Evolutionary conservation across 441 rosid species (phyloP).

Genomic region (Bocquillonia castaneifolia): DNA sequence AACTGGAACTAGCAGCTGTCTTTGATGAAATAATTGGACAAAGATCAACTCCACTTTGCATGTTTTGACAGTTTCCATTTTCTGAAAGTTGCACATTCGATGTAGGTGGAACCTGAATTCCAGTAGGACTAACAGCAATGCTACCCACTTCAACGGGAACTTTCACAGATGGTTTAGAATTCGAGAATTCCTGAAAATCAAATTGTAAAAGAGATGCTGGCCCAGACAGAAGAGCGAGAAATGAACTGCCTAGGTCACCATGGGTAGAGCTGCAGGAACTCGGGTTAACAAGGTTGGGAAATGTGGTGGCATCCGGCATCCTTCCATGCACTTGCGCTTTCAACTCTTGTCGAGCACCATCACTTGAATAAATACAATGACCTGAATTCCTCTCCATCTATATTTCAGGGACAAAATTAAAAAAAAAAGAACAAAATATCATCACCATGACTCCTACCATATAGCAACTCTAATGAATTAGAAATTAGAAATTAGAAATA

Average conservation of each 20-base stretch:
- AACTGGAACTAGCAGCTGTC: slow-evolving; percentile 12
- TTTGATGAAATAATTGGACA: slow-evolving; percentile 22
- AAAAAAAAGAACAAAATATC: not conserved
- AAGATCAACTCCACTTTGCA: slow-evolving; percentile 23
- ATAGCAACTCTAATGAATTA: not conserved
- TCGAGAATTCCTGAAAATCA: slow-evolving; percentile 33
- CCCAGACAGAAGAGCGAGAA: slow-evolving; percentile 40
- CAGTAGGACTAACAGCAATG: slow-evolving; percentile 23
- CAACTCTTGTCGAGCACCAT: slow-evolving; percentile 25
- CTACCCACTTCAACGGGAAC: slow-evolving; percentile 13
- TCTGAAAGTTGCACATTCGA: slow-evolving; percentile 23
- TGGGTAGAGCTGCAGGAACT: slow-evolving; percentile 21
- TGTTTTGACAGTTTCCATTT: slow-evolving; percentile 23
- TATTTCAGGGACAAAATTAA: not conserved
- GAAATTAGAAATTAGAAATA: not conserved
- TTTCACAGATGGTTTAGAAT: slow-evolving; percentile 30
- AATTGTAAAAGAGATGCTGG: slow-evolving; percentile 33
- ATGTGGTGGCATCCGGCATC: slow-evolving; percentile 23
- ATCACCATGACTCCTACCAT: slow-evolving; percentile 2
- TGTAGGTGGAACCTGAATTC: slow-evolving; percentile 21
- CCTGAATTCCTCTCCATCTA: slow-evolving; percentile 33
- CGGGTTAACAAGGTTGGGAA: slow-evolving; percentile 18
- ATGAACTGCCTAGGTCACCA: slow-evolving; percentile 35
- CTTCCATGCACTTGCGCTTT: slow-evolving; percentile 26
- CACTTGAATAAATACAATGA: slow-evolving; percentile 22